Evolutionary conservation across 2,329 filamentous ascomycete species (phyloP).

Genomic region (Pseudopyricularia cyperi): DNA sequence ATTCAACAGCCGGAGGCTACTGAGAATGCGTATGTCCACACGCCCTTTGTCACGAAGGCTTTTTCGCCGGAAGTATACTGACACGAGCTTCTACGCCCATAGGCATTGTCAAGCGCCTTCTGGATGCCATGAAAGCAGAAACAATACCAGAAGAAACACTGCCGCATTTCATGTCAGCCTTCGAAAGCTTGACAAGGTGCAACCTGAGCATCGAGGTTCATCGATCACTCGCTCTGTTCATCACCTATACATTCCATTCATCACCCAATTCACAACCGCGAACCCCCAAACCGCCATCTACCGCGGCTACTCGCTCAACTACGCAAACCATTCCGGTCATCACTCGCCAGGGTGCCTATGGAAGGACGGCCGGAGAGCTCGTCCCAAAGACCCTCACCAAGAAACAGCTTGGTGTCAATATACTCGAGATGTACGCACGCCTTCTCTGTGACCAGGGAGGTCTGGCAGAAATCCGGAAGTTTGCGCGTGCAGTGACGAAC

Average conservation of each 20-base stretch:
- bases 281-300: constrained; percentile 32
- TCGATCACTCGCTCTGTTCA: constrained; percentile 76
- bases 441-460: constrained; percentile 66
- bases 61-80: not conserved
- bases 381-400: constrained; percentile 37
- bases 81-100: not conserved
- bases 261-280: constrained; percentile 33
- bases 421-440: constrained; percentile 65
- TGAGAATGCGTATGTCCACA: constrained; percentile 66
- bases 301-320: constrained; percentile 17
- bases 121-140: constrained; percentile 85
- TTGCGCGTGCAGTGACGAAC: constrained; percentile 88
- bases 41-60: not conserved
- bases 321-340: constrained; percentile 18
- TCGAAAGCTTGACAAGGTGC: constrained; percentile 66
- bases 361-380: constrained; percentile 22
- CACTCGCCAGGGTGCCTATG: constrained; percentile 10
- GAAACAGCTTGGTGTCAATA: constrained; percentile 58
- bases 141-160: constrained; percentile 59
- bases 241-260: constrained; percentile 78
- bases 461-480: constrained; percentile 61
- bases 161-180: constrained; percentile 63
- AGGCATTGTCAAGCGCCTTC: constrained; percentile 81
- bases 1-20: constrained; percentile 79
- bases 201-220: constrained; percentile 77